Percentiles rank a stretch among this genome's conserved stretches.
Conservation (phyloP, 768 basidiomycete genomes). For the Agrocybe pediades region DNA sequence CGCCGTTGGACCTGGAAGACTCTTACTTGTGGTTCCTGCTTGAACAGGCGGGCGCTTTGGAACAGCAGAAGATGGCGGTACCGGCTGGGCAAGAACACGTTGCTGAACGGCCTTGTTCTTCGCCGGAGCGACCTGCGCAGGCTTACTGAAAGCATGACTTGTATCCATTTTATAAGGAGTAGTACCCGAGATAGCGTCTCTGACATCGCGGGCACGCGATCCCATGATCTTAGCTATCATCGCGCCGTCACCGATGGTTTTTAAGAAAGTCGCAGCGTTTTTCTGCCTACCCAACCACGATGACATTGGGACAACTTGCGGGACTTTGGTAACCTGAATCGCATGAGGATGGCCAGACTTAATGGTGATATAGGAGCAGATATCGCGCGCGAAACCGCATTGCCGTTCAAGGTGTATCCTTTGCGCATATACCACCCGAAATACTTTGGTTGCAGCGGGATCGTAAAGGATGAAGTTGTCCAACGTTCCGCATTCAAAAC, state of each 20-base stretch:
- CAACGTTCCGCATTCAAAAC: constrained; percentile 27
- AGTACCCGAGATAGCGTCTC: constrained; percentile 24
- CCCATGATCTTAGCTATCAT: constrained; percentile 32
- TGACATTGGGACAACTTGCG: constrained; percentile 18
- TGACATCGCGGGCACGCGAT: constrained; percentile 28
- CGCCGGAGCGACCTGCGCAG: not conserved
- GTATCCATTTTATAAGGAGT: constrained; percentile 14
- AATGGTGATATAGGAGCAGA: constrained; percentile 24
- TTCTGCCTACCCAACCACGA: constrained; percentile 25
- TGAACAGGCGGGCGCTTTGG: too few species aligned
- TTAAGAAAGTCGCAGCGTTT: constrained; percentile 25
- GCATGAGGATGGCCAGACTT: constrained; percentile 26
- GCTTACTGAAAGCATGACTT: not conserved
- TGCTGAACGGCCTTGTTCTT: too few species aligned
- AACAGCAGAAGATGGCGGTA: too few species aligned
- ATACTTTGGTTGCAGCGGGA: constrained; percentile 10
- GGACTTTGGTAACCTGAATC: constrained; percentile 27
- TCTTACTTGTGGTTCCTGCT: too few species aligned
- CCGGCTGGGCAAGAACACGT: not conserved
- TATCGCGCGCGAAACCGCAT: constrained; percentile 19
- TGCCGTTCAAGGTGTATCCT: constrained; percentile 27
- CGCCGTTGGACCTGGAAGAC: too few species aligned
- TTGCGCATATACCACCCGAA: constrained; percentile 17
- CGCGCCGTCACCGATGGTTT: constrained; percentile 26
- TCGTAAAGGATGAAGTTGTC: constrained; percentile 30